phyloP scores from a whole-genome alignment of 495 filamentous ascomycete species.

The Diplogelasinospora grovesii region DNA sequence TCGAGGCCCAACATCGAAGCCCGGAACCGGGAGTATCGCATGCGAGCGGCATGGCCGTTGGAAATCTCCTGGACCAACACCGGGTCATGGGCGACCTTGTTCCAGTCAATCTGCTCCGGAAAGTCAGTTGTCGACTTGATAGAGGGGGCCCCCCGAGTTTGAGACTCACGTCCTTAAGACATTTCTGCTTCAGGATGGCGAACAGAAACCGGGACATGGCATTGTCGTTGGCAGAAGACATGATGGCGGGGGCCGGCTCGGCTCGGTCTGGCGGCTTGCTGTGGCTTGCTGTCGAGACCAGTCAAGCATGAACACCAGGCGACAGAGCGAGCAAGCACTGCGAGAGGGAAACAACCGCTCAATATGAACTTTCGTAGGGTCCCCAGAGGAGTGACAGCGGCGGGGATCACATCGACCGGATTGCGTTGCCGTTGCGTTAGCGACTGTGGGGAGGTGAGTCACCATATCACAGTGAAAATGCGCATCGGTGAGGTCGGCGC shows the following conservation, averaged over 20 bases:
- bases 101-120: conserved; percentile 62
- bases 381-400: conserved; percentile 10
- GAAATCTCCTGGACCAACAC: conserved; percentile 53
- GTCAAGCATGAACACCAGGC: conserved; percentile 22
- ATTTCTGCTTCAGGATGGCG: conserved; percentile 68
- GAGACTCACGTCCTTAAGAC: conserved; percentile 60
- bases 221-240: conserved; percentile 43
- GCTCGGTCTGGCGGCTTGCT: conserved; percentile 1
- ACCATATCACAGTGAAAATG: conserved; percentile 14
- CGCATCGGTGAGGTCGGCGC: conserved; percentile 21
- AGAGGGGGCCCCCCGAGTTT: background rate
- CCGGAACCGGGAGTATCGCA: conserved; percentile 70
- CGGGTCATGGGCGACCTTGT: conserved; percentile 52
- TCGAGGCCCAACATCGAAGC: conserved; percentile 33
- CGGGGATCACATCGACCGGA: conserved; percentile 22
- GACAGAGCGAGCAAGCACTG: conserved; percentile 14
- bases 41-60: conserved; percentile 75
- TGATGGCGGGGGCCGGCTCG: conserved; percentile 17
- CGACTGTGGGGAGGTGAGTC: conserved; percentile 28
- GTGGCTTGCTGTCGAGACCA: background rate
- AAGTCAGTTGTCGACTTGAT: conserved; percentile 1
- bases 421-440: conserved; percentile 9
- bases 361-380: conserved; percentile 21
- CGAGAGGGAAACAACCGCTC: conserved; percentile 9
- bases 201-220: conserved; percentile 60